These are phyloP conservation scores for Scutellaria galericulata DNA, from an alignment of 257 asterid species.

Conservation along the genomic window DNA sequence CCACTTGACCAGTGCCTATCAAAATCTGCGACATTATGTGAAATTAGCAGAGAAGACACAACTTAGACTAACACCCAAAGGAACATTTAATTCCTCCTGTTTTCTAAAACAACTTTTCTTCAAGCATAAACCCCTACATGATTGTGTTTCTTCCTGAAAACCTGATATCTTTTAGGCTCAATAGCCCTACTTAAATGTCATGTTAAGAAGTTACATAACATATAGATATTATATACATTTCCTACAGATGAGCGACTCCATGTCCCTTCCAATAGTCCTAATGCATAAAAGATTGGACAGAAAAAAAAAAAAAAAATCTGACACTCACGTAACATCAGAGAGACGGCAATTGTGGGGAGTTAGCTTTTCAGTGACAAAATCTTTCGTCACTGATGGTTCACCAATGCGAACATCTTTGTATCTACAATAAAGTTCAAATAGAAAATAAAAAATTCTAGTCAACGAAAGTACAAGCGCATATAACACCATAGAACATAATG, in stretches of 20 bases:
- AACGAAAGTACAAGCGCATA: slow-evolving; percentile 4
- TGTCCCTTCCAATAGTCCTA: neutral
- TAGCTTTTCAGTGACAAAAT: slow-evolving; percentile 50
- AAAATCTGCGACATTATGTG: neutral
- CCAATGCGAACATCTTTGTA: slow-evolving; percentile 75
- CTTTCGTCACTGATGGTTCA: slow-evolving; percentile 53
- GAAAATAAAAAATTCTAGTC: slow-evolving; percentile 13
- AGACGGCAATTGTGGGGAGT: slow-evolving; percentile 78
- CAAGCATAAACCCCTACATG: slow-evolving; percentile 2
- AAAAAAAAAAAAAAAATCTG: neutral
- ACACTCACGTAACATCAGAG: slow-evolving; percentile 73
- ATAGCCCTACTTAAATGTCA: slow-evolving; percentile 1
- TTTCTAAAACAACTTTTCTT: neutral
- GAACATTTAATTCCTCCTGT: neutral
- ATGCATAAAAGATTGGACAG: neutral
- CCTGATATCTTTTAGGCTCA: neutral
- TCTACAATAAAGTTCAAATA: slow-evolving; percentile 42
- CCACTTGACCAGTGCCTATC: neutral
- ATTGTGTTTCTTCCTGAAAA: slow-evolving; percentile 8
- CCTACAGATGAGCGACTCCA: neutral
- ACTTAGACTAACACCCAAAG: neutral
- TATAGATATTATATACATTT: slow-evolving; percentile 16
- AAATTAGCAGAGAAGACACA: neutral
- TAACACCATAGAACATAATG: neutral
- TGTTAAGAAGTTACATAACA: slow-evolving; percentile 6